Evolutionary conservation across 2,329 filamentous ascomycete species (phyloP).

Genomic region (Paecilomyces fulvus): DNA sequence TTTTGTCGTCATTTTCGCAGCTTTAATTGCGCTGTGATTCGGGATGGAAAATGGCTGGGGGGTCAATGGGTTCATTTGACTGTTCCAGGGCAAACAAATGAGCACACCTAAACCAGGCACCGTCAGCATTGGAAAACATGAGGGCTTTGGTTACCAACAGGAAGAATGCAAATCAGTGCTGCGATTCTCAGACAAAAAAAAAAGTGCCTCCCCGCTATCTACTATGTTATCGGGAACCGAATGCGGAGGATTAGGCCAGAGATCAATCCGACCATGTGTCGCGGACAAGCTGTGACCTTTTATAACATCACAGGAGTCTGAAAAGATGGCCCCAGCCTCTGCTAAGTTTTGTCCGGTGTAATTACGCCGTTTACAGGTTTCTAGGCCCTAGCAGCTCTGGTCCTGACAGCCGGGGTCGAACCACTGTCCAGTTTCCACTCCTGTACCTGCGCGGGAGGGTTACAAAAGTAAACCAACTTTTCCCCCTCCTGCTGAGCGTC

Average conservation of each 20-base stretch:
- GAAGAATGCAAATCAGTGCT: not conserved
- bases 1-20: not conserved
- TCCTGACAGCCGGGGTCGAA: conserved; percentile 10
- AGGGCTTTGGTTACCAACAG: not conserved
- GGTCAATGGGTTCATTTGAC: not conserved
- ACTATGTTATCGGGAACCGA: not conserved
- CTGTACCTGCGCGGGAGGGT: not conserved
- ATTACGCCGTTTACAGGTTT: not conserved
- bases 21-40: conserved; percentile 8
- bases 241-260: not conserved
- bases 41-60: not conserved
- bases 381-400: not conserved
- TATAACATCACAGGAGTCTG: not conserved
- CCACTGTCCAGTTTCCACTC: not conserved
- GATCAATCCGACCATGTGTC: not conserved
- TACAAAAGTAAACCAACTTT: not conserved
- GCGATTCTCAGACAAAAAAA: not conserved
- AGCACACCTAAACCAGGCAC: not conserved
- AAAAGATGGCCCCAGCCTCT: not conserved
- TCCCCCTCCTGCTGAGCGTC: not conserved
- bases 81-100: not conserved
- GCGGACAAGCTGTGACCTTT: not conserved
- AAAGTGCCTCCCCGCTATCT: not conserved
- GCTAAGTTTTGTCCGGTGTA: not conserved
- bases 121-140: not conserved